Conservation (phyloP, 2,329 filamentous ascomycete genomes). For the Gremmenia infestans region DNA sequence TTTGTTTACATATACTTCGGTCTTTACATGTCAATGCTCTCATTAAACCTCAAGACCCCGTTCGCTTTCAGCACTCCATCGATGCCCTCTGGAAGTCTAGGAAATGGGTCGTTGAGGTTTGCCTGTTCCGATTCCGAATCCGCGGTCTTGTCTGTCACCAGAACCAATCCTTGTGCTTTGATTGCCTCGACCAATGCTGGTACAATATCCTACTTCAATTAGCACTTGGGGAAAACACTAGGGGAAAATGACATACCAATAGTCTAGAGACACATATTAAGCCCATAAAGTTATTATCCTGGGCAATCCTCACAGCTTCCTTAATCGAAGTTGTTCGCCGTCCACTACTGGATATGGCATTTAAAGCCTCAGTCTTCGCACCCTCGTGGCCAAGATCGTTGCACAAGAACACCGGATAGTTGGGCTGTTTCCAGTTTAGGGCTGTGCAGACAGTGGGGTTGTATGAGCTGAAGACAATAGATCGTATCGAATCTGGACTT, state of each 20-base stretch:
- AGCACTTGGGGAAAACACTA: constrained; percentile 9
- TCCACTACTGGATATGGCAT: constrained; percentile 47
- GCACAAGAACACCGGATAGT: constrained; percentile 92
- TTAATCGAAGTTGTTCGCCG: constrained; percentile 81
- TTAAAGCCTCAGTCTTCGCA: constrained; percentile 22
- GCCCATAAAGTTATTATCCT: constrained; percentile 98
- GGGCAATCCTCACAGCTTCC: constrained; percentile 86
- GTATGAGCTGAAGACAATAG: constrained; percentile 91
- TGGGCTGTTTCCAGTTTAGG: constrained; percentile 98
- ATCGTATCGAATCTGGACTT: constrained; percentile 70
- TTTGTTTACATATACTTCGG: background rate
- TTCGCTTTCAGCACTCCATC: constrained; percentile 83
- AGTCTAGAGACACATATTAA: constrained; percentile 84
- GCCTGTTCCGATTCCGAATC: constrained; percentile 28
- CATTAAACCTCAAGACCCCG: constrained; percentile 87
- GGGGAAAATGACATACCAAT: constrained; percentile 54
- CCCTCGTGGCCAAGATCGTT: constrained; percentile 77
- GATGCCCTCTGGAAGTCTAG: constrained; percentile 69
- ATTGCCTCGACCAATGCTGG: constrained; percentile 88
- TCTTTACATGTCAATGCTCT: constrained; percentile 69
- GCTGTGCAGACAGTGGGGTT: constrained; percentile 87
- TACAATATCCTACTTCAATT: constrained; percentile 70
- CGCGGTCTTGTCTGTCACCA: constrained; percentile 81
- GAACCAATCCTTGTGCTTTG: constrained; percentile 86
- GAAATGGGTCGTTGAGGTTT: constrained; percentile 45